Percentiles rank a stretch among this genome's conserved stretches.
Evolutionary conservation across 441 rosid species (phyloP).

Genomic region (Euphorbia celastroides): DNA sequence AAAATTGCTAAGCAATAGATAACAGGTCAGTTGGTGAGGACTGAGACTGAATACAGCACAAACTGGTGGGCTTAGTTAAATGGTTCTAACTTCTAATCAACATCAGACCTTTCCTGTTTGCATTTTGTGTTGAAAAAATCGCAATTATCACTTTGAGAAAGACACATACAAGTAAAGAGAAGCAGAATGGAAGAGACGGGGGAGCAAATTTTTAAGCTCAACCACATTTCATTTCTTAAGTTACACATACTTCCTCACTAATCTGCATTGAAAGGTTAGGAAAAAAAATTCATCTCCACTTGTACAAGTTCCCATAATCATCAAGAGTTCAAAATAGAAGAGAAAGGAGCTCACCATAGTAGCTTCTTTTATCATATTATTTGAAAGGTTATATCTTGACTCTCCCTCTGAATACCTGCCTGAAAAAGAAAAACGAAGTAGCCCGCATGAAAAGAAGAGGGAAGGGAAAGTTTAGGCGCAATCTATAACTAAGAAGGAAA

Average conservation of each 20-base stretch:
- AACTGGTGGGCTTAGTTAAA: background rate
- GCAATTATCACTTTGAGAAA: background rate
- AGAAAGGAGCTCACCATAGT: slow-evolving; percentile 31
- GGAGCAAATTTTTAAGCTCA: too few species aligned
- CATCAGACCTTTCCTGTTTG: background rate
- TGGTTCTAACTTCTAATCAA: background rate
- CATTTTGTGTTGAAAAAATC: background rate
- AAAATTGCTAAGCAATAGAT: background rate
- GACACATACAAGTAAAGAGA: background rate
- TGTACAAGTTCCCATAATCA: background rate
- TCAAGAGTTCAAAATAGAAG: slow-evolving; percentile 9
- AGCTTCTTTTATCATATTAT: slow-evolving; percentile 30
- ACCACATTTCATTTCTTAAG: too few species aligned
- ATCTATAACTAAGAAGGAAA: background rate
- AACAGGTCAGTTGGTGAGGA: background rate
- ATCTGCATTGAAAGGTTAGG: background rate
- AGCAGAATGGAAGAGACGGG: background rate
- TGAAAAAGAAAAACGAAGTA: slow-evolving; percentile 20
- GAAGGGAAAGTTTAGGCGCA: background rate
- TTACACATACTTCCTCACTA: background rate
- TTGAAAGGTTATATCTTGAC: slow-evolving; percentile 47
- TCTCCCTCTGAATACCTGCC: slow-evolving; percentile 60
- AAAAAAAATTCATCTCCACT: background rate
- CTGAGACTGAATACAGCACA: background rate
- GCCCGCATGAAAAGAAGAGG: background rate